phyloP scores from a whole-genome alignment of 345 rosid genomes.

The Brassica nigra region DNA sequence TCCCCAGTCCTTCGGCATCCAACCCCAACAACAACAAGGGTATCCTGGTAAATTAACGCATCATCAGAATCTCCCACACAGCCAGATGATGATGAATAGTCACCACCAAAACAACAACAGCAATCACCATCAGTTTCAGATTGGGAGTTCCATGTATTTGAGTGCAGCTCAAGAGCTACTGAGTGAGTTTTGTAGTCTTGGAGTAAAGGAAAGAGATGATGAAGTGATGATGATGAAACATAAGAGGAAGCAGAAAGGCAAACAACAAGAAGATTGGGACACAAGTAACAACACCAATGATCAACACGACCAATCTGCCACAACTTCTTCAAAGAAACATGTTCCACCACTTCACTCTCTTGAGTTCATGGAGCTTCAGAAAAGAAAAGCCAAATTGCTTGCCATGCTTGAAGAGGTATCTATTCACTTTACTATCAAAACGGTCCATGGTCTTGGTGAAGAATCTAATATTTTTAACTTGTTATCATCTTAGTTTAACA shows the following conservation, averaged over 20 bases:
- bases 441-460: background rate
- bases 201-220: slow-evolving; percentile 55
- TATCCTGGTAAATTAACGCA: slow-evolving; percentile 51
- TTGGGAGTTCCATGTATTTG: slow-evolving; percentile 68
- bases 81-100: slow-evolving; percentile 46
- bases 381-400: slow-evolving; percentile 82
- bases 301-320: slow-evolving; percentile 55
- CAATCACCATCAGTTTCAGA: slow-evolving; percentile 55
- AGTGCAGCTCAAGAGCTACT: slow-evolving; percentile 79
- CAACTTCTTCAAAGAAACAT: slow-evolving; percentile 62
- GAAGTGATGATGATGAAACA: slow-evolving; percentile 43
- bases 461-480: background rate
- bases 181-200: slow-evolving; percentile 91
- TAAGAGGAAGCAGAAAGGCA: slow-evolving; percentile 46
- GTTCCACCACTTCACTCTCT: slow-evolving; percentile 64
- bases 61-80: slow-evolving; percentile 45
- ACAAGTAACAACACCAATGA: slow-evolving; percentile 32
- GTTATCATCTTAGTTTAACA: background rate
- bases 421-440: slow-evolving; percentile 9
- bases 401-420: slow-evolving; percentile 90
- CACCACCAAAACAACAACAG: slow-evolving; percentile 22
- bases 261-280: slow-evolving; percentile 40
- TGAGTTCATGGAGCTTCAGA: slow-evolving; percentile 87
- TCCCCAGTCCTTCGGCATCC: slow-evolving; percentile 77
- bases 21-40: slow-evolving; percentile 45